phyloP scores from a whole-genome alignment of 1,284 basidiomycete genomes.

The Sporisorium scitamineum region DNA sequence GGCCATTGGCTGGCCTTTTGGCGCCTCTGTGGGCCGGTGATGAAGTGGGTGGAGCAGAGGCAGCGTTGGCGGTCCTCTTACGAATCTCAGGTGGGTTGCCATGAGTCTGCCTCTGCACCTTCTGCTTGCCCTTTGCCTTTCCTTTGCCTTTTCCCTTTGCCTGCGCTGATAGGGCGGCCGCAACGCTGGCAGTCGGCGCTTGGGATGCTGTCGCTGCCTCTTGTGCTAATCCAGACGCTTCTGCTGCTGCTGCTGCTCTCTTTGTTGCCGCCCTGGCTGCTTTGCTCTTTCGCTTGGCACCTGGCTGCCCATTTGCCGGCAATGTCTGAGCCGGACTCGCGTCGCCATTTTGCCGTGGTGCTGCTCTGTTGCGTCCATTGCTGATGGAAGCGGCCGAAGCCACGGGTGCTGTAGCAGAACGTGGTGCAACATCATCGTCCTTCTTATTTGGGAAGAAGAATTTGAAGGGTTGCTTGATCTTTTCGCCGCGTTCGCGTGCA shows the following conservation, averaged over 20 bases:
- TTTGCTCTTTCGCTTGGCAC: conserved; percentile 1
- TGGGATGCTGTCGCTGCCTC: neutral
- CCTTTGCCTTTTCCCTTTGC: conserved; percentile 15
- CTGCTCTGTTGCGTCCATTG: conserved; percentile 1
- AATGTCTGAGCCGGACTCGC: conserved; percentile 12
- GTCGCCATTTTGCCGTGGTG: neutral
- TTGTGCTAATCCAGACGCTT: neutral
- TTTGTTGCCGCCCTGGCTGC: neutral
- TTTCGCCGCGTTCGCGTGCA: conserved; percentile 33
- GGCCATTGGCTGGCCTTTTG: conserved; percentile 18
- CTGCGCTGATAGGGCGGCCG: neutral
- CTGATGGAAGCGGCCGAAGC: neutral
- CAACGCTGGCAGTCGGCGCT: neutral
- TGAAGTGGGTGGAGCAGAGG: neutral
- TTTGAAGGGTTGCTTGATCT: conserved; percentile 47
- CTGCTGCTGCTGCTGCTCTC: neutral
- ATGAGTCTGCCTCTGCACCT: neutral
- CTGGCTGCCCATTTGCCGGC: conserved; percentile 3
- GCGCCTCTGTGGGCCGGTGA: conserved; percentile 1
- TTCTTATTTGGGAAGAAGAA: conserved; percentile 46
- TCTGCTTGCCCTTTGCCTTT: conserved; percentile 5
- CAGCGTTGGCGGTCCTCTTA: neutral
- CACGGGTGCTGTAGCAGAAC: conserved; percentile 15
- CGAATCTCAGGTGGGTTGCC: conserved; percentile 33
- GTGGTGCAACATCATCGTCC: conserved; percentile 16